A percentile compares a stretch with the other conserved stretches of the same genome.
Conservation (phyloP, 257 asterid species). For the Anisodus acutangulus region DNA sequence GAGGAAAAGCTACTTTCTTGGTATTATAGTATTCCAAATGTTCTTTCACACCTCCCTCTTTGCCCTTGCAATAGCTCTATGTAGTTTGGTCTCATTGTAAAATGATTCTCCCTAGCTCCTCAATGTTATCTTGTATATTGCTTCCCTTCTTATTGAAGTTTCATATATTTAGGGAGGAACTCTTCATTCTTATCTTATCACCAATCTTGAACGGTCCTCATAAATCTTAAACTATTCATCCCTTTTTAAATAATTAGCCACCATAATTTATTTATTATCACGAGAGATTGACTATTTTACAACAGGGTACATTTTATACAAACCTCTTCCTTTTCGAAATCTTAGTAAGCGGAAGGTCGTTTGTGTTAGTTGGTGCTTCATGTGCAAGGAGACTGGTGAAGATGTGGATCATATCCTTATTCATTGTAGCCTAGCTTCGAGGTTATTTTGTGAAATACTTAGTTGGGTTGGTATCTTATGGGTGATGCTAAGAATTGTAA, state of each 20-base stretch:
- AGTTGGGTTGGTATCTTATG: neutral
- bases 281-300: neutral
- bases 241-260: neutral
- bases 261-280: neutral
- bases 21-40: neutral
- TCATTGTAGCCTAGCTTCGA: conserved; percentile 7
- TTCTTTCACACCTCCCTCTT: neutral
- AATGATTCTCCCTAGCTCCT: neutral
- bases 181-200: neutral
- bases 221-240: neutral
- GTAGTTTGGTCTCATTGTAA: neutral
- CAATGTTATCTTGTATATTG: neutral
- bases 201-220: neutral
- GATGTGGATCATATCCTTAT: neutral
- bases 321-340: neutral
- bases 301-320: no score
- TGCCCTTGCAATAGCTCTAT: neutral
- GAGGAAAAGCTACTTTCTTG: neutral
- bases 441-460: neutral
- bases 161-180: neutral
- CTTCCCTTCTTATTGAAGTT: neutral
- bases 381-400: neutral
- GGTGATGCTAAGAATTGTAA: neutral
- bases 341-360: neutral
- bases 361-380: conserved; percentile 17